Percentiles rank a stretch among this genome's conserved stretches.
Conservation (phyloP, 2,329 filamentous ascomycete genomes). For the Trichoderma aggressivum region DNA sequence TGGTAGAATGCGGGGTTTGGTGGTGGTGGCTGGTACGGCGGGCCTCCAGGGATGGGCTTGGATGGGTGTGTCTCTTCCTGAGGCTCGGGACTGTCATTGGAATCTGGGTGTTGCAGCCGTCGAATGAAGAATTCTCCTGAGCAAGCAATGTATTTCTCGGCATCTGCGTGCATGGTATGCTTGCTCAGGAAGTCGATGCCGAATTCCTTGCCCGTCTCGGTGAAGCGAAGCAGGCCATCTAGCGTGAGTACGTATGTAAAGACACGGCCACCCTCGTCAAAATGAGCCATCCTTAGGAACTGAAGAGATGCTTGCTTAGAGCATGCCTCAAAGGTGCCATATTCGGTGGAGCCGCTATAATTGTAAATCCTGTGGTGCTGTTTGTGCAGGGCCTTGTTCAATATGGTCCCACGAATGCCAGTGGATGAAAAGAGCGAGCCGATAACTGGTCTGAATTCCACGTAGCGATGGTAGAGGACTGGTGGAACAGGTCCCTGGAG, state of each 20-base stretch:
- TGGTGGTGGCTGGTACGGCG: constrained; percentile 43
- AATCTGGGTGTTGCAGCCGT: constrained; percentile 53
- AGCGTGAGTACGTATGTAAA: constrained; percentile 92
- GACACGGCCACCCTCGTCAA: constrained; percentile 77
- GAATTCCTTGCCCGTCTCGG: constrained; percentile 93
- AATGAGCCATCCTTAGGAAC: constrained; percentile 83
- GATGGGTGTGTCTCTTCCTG: constrained; percentile 50
- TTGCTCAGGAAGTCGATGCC: constrained; percentile 91
- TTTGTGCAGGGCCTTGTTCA: constrained; percentile 84
- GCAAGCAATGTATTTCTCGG: constrained; percentile 85
- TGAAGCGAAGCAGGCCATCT: constrained; percentile 84
- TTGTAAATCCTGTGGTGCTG: constrained; percentile 90
- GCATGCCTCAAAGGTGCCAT: constrained; percentile 64
- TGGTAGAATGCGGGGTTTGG: constrained; percentile 64
- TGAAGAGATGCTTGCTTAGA: constrained; percentile 69
- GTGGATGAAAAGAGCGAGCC: constrained; percentile 80
- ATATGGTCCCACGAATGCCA: constrained; percentile 72
- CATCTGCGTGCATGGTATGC: constrained; percentile 95
- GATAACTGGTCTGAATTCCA: constrained; percentile 89
- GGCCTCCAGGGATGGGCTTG: constrained; percentile 45
- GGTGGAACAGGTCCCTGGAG: constrained; percentile 77
- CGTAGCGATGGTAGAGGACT: constrained; percentile 83
- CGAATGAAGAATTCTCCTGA: constrained; percentile 92
- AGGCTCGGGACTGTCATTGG: constrained; percentile 42
- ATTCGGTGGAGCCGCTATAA: constrained; percentile 72